Base-by-base conservation (phyloP, 257 asterid genomes). In the Solanum bukasovii region DNA sequence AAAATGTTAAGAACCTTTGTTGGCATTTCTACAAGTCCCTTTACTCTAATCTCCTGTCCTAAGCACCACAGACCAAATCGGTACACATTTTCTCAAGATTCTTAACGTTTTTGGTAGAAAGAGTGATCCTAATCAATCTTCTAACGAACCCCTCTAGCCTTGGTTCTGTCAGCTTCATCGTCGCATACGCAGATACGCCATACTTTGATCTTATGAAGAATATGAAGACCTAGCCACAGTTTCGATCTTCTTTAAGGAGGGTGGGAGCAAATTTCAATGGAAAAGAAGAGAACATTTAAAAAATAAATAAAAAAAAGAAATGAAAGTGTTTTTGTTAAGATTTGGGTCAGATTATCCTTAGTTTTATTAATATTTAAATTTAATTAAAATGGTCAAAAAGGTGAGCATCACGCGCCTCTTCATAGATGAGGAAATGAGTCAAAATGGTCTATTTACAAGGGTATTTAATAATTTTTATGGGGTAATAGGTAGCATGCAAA, bases 1-100 rank as follows among this genome's bases (percentile, higher is more conserved):
- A 95, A 93, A 85, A 93, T 94, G 82, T 83, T 67, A 20, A 94
- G 94, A 90, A 92, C 94, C 93, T 93, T 94, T 4, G 95, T 94
- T 4, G 97, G 97, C 90, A 94, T 92, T 59, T 96, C 91, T 87
- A 93, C 94, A 2, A 94, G 94, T 88, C 96, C 96, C 90, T 94
- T 94, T 46, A 92, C 96, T 87, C 94, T 88, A 94, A 37, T 29
- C 91, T 90, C 74, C 93, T 94, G 90, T 93, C 95, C 94, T 92
- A 92, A 42, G 96, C 98, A 27, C 40, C 9, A 1, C 40, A 37
- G 40, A 37, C 40, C 40, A 37, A 37, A 37, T 37, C 0, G 3
- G 40, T 27, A 93, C 89, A 87, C 94, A 93, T 12, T 73, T 93
- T 93, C 88, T 93, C 96, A 61, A 93, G 93, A 88, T 93, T 93